Conservation (phyloP, 768 basidiomycete genomes). For the Phanerodontia chrysosporium region DNA sequence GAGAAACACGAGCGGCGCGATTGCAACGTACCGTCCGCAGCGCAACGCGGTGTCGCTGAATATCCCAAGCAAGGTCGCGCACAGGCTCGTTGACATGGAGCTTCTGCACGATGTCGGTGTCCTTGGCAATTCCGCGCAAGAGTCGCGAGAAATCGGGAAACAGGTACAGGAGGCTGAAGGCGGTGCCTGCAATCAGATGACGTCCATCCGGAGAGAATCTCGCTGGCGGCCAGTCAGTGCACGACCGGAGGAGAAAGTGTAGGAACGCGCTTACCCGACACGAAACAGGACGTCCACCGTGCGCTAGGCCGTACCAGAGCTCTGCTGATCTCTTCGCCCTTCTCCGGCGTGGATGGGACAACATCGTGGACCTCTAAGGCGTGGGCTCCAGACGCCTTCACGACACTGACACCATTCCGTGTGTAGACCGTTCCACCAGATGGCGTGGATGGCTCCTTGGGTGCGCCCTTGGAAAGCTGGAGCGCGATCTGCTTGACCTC, state of each 20-base stretch:
- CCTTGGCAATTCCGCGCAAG: conserved; percentile 6
- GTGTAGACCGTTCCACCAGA: background rate
- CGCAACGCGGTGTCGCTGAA: conserved; percentile 9
- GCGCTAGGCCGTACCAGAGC: conserved; percentile 2
- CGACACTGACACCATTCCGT: background rate
- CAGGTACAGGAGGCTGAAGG: conserved; percentile 17
- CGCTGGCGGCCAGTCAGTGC: conserved; percentile 4
- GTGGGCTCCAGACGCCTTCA: conserved; percentile 7
- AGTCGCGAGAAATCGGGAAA: conserved; percentile 17
- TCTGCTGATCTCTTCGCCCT: background rate
- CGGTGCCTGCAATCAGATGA: conserved; percentile 18
- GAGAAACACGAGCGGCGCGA: background rate
- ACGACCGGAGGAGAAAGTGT: background rate
- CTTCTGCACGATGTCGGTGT: conserved; percentile 13
- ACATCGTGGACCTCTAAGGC: conserved; percentile 13
- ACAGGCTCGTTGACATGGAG: conserved; percentile 17
- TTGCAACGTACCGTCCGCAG: conserved; percentile 15
- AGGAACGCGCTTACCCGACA: conserved; percentile 11
- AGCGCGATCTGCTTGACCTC: background rate
- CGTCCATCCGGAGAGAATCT: conserved; percentile 21
- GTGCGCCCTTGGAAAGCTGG: background rate
- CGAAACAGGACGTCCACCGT: conserved; percentile 5
- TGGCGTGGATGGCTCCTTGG: background rate
- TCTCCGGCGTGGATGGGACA: background rate
- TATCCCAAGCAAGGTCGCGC: conserved; percentile 18